Evolutionary conservation across 805 yeast species (phyloP).

Genomic region (Hanseniaspora lachancei): DNA sequence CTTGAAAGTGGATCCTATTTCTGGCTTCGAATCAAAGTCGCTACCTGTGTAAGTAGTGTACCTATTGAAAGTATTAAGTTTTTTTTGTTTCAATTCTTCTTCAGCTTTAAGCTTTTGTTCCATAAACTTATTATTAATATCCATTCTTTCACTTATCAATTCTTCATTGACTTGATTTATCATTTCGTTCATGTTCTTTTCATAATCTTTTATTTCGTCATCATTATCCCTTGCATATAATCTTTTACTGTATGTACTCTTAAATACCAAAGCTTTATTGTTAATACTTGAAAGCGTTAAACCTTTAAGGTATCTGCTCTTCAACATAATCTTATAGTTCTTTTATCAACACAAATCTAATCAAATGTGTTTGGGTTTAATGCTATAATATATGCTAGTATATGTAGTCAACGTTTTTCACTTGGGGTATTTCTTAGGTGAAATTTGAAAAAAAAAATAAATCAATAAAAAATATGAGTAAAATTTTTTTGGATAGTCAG

Average conservation of each 20-base stretch:
- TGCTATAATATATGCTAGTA: no score
- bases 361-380: no score
- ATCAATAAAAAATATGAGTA: no score
- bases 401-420: no score
- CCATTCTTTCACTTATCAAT: constrained; percentile 9
- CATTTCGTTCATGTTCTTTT: constrained; percentile 11
- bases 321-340: background rate
- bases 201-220: constrained; percentile 5
- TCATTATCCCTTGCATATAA: constrained; percentile 5
- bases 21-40: background rate
- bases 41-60: constrained; percentile 4
- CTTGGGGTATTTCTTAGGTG: no score
- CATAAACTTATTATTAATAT: constrained; percentile 2
- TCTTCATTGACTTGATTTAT: constrained; percentile 10
- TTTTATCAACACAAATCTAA: no score
- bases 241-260: background rate
- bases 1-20: background rate
- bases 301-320: background rate
- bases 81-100: background rate
- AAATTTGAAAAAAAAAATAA: no score
- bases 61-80: background rate
- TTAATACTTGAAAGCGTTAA: background rate
- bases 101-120: constrained; percentile 5
- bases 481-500: no score
- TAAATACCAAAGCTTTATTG: background rate